Base-by-base conservation (phyloP, 202 grass and related monocot genomes). In the Saccharum hybrid region DNA sequence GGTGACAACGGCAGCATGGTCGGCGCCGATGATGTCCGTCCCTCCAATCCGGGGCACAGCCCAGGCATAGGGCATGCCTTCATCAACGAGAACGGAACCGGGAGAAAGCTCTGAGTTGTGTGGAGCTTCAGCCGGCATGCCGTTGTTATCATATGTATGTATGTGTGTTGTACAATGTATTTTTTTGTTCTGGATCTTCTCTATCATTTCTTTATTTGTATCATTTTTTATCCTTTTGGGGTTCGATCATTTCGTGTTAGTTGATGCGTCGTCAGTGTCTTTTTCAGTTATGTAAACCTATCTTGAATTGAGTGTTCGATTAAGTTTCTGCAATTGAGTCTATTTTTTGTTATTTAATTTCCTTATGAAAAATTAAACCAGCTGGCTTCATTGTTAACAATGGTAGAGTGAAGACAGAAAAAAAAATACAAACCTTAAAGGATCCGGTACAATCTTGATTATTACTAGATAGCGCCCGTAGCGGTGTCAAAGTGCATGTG, bases 41-140 rank as follows among this genome's bases (percentile, higher is more conserved):
- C 92, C 34, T 74, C 78, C 9, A 61, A 42, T 64, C 82, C 82
- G 0, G 85, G 92, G 18, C 78, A 90, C 78, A 91, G 84, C 45
- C 89, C 89, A 0, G 87, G 84, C 1, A 84, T 83, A 4, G 92
- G 92, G 6, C 93, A 94, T 56, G n/a, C 72, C 14, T 54, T 79
- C 39, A 59, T 73, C 78, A 67, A 81, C 80, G 81, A 74, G 71
- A 83, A 86, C 2, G 72, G 28, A 0, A 36, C 6, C 1, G 56
- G 66, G 13, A 85, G 43, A 33, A 86, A 85, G 57, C 71, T 81
- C 60, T 82, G 22, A 82, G 46, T 26, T 71, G 10, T 23, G 10
- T 70, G 12, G 2, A 43, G 8, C 16, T 34, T 46, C 67, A 26
- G 3, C 10, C 15, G 10, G 0, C 16, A 4, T n/a, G 45, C 37